Conservation (phyloP, 306 rosid species). For the Dryas drummondii region DNA sequence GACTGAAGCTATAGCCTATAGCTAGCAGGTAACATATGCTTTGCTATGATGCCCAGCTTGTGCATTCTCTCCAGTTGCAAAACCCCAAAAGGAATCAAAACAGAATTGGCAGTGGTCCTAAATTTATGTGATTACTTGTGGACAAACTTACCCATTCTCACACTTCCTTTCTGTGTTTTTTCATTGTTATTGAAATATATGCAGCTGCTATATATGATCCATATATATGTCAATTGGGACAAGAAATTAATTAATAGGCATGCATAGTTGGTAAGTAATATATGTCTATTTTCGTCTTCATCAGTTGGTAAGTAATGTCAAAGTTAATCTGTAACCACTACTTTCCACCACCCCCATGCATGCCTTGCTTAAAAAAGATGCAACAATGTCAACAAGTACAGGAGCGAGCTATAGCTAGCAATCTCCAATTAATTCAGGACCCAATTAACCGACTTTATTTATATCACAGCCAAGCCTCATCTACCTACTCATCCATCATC, state of each 20-base stretch:
- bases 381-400: not conserved
- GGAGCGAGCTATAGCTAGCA: too few species aligned
- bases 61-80: slow-evolving; percentile 15
- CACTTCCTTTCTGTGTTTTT: not conserved
- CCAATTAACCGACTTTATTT: slow-evolving; percentile 6
- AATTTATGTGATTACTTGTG: not conserved
- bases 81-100: not conserved
- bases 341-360: slow-evolving; percentile 21
- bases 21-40: slow-evolving; percentile 10
- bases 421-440: not conserved
- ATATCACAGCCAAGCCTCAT: slow-evolving; percentile 6
- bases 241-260: too few species aligned
- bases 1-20: not conserved
- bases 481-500: slow-evolving; percentile 6
- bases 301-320: slow-evolving; percentile 14
- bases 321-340: not conserved
- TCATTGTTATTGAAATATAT: too few species aligned
- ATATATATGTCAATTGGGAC: too few species aligned
- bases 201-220: too few species aligned
- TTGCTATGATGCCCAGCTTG: slow-evolving; percentile 15
- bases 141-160: slow-evolving; percentile 1
- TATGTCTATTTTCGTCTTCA: too few species aligned
- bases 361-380: not conserved
- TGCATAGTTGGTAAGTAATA: too few species aligned
- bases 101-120: slow-evolving; percentile 36